Evolutionary conservation across 202 grass and related monocot species (phyloP).

Genomic region (Cymbopogon flexuosus): DNA sequence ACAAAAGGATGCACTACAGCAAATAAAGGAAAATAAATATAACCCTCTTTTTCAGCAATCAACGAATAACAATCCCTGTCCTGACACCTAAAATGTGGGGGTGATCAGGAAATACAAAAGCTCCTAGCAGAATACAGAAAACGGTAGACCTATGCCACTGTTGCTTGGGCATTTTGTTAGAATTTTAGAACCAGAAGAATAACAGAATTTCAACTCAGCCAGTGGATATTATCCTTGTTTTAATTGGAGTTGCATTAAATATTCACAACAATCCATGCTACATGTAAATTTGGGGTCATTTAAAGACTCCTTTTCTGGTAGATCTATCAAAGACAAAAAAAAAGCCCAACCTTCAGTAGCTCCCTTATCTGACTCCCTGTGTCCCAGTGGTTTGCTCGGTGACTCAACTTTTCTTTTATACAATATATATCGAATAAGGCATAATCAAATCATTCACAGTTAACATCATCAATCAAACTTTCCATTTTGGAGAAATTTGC

Average conservation of each 20-base stretch:
- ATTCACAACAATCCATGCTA: background rate
- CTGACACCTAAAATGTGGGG: background rate
- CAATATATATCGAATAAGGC: background rate
- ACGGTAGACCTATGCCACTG: background rate
- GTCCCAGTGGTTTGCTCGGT: background rate
- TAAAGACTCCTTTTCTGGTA: background rate
- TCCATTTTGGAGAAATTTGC: background rate
- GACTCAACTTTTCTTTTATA: background rate
- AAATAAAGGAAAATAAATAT: background rate
- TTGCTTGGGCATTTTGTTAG: background rate
- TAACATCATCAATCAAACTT: background rate
- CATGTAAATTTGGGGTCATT: background rate
- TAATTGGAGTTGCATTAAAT: background rate
- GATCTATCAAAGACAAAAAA: background rate
- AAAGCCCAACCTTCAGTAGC: background rate
- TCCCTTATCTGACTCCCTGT: background rate
- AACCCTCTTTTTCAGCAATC: background rate
- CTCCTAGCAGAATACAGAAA: background rate
- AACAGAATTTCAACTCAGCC: background rate
- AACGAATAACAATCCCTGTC: background rate
- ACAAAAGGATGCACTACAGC: background rate
- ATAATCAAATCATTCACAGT: background rate
- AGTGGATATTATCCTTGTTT: background rate
- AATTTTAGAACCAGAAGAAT: background rate
- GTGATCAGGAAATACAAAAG: conserved; percentile 3